Percentiles rank a stretch among this genome's conserved stretches.
phyloP scores from a whole-genome alignment of 78 protist species.

The Dictyostelium firmibasis region DNA sequence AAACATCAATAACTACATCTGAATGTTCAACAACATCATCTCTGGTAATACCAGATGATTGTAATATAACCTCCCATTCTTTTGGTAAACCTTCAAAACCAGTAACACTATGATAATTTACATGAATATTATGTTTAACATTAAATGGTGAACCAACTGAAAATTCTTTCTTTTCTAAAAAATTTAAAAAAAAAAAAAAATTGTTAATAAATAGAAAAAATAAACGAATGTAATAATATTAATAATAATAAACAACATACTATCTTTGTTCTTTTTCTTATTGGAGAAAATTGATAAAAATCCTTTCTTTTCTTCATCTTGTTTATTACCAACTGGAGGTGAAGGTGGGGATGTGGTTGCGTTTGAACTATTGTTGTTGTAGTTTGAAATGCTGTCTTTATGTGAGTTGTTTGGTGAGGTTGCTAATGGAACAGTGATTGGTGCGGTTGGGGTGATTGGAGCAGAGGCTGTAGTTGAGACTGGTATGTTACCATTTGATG shows the following conservation, averaged over 20 bases:
- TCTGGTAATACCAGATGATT: slow-evolving; percentile 74
- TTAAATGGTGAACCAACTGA: slow-evolving; percentile 84
- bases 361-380: neutral
- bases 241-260: slow-evolving; percentile 8
- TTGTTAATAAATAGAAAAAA: neutral
- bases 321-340: slow-evolving; percentile 24
- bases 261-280: slow-evolving; percentile 19
- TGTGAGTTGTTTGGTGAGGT: slow-evolving; percentile 11
- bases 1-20: slow-evolving; percentile 78
- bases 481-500: slow-evolving; percentile 7
- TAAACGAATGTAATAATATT: neutral
- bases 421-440: neutral
- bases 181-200: neutral
- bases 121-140: slow-evolving; percentile 85
- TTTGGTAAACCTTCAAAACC: slow-evolving; percentile 86
- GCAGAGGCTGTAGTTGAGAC: neutral
- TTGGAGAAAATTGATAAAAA: neutral
- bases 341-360: slow-evolving; percentile 57
- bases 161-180: slow-evolving; percentile 43
- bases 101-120: slow-evolving; percentile 75
- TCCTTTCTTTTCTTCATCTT: slow-evolving; percentile 59
- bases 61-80: slow-evolving; percentile 83
- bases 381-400: neutral
- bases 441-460: neutral
- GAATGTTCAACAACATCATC: slow-evolving; percentile 73